A percentile compares a stretch with the other conserved stretches of the same genome.
Conservation (phyloP, 1,139 yeast genomes). For the Lipomyces yarrowii region DNA sequence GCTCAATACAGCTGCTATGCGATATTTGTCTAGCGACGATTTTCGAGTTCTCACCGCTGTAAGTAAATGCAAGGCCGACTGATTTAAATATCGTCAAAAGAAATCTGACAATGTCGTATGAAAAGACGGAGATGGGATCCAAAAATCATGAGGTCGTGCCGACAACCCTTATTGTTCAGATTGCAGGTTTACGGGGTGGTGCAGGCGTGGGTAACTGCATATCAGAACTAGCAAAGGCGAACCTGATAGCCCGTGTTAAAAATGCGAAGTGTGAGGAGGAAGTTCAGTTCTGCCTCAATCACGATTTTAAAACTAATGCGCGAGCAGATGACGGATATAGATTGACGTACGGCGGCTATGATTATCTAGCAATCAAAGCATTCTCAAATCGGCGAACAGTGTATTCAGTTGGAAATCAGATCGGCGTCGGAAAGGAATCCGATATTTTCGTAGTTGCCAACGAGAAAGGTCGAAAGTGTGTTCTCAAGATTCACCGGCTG, state of each 20-base stretch:
- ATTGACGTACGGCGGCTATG: conserved; percentile 85
- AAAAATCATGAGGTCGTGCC: conserved; percentile 95
- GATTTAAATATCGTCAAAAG: background rate
- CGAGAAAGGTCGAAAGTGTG: conserved; percentile 62
- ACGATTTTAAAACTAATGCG: background rate
- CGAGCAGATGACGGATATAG: conserved; percentile 82
- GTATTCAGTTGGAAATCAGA: conserved; percentile 79
- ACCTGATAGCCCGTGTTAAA: conserved; percentile 71
- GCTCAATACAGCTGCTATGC: conserved; percentile 88
- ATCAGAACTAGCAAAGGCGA: conserved; percentile 83
- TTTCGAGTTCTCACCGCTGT: conserved; percentile 87
- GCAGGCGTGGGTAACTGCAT: conserved; percentile 79
- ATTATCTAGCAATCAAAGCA: conserved; percentile 84
- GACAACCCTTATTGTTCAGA: conserved; percentile 73
- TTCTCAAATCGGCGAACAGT: conserved; percentile 71
- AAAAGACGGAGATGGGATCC: conserved; percentile 70
- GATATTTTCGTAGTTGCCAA: conserved; percentile 90
- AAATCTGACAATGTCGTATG: background rate
- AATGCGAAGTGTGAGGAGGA: conserved; percentile 54
- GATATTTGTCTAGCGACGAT: conserved; percentile 88
- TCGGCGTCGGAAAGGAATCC: conserved; percentile 97
- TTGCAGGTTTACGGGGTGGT: conserved; percentile 75
- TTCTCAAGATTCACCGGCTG: conserved; percentile 84
- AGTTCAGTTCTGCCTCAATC: background rate
- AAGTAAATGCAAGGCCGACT: conserved; percentile 13